A percentile compares a stretch with the other conserved stretches of the same genome.
Conservation (phyloP, 805 yeast genomes). For the Ogataea naganishii region DNA sequence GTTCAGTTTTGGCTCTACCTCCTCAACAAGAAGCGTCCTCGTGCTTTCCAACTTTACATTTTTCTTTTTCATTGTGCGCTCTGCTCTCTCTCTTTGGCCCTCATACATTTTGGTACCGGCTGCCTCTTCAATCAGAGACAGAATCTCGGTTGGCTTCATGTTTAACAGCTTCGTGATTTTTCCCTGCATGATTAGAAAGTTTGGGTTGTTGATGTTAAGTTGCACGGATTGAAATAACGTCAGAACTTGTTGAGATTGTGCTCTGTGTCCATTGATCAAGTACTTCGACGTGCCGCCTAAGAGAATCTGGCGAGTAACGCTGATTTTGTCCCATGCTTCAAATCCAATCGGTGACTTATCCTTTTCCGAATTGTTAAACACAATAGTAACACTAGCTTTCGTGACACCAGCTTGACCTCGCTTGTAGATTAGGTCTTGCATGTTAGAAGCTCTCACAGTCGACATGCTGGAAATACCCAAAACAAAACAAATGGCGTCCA, state of each 20-base stretch:
- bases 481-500: slow-evolving; percentile 98
- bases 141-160: slow-evolving; percentile 87
- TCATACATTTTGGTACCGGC: slow-evolving; percentile 97
- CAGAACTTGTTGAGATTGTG: slow-evolving; percentile 87
- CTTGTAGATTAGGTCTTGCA: slow-evolving; percentile 91
- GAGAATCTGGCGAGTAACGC: slow-evolving; percentile 85
- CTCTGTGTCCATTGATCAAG: slow-evolving; percentile 90
- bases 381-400: slow-evolving; percentile 92
- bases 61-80: slow-evolving; percentile 84
- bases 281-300: slow-evolving; percentile 91
- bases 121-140: slow-evolving; percentile 92
- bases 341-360: slow-evolving; percentile 81
- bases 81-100: slow-evolving; percentile 85
- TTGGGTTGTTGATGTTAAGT: slow-evolving; percentile 92
- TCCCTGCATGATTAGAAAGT: slow-evolving; percentile 97
- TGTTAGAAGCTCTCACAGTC: slow-evolving; percentile 88
- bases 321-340: slow-evolving; percentile 65
- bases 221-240: slow-evolving; percentile 92
- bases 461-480: slow-evolving; percentile 90
- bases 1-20: slow-evolving; percentile 87
- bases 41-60: slow-evolving; percentile 80
- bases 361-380: slow-evolving; percentile 79
- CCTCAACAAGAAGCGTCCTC: slow-evolving; percentile 63
- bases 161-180: slow-evolving; percentile 94
- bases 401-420: slow-evolving; percentile 98